These are phyloP conservation scores for Rhizophora mangle DNA, from an alignment of 345 rosid species.

Conservation along the genomic window DNA sequence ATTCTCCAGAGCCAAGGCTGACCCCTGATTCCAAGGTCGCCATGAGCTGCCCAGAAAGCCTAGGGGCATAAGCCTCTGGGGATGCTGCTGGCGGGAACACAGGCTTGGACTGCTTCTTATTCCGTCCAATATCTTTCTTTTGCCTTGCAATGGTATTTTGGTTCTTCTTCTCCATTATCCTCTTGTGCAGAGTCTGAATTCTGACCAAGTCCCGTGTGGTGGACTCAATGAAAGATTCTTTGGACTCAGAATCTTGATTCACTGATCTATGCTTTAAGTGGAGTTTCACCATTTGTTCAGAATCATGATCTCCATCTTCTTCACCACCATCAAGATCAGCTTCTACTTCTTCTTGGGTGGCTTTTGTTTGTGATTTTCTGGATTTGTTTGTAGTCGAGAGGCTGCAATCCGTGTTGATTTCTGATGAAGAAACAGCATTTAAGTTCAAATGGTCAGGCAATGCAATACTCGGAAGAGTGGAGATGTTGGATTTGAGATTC, in stretches of 20 bases:
- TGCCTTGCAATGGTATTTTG: conserved; percentile 50
- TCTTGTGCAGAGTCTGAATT: conserved; percentile 64
- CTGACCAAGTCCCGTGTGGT: conserved; percentile 55
- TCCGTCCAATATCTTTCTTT: conserved; percentile 20
- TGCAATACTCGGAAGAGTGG: conserved; percentile 58
- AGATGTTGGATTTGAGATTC: conserved; percentile 36
- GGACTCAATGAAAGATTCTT: conserved; percentile 49
- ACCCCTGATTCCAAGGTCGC: conserved; percentile 88
- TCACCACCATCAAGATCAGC: not conserved
- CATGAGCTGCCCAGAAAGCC: conserved; percentile 53
- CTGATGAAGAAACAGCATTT: conserved; percentile 66
- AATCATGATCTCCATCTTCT: not conserved
- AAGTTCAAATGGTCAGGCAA: conserved; percentile 60
- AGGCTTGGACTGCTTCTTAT: conserved; percentile 10
- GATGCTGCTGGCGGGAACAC: conserved; percentile 26
- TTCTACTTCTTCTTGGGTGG: not conserved
- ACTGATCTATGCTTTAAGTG: conserved; percentile 54
- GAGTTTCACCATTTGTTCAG: conserved; percentile 50
- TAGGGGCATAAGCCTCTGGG: conserved; percentile 31
- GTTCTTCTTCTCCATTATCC: conserved; percentile 73
- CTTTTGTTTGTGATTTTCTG: conserved; percentile 20
- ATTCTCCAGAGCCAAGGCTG: conserved; percentile 82
- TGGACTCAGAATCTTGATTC: conserved; percentile 27
- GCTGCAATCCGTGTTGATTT: conserved; percentile 46
- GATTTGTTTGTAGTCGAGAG: conserved; percentile 34